Conservation (phyloP, 306 rosid species). For the Datisca glomerata region DNA sequence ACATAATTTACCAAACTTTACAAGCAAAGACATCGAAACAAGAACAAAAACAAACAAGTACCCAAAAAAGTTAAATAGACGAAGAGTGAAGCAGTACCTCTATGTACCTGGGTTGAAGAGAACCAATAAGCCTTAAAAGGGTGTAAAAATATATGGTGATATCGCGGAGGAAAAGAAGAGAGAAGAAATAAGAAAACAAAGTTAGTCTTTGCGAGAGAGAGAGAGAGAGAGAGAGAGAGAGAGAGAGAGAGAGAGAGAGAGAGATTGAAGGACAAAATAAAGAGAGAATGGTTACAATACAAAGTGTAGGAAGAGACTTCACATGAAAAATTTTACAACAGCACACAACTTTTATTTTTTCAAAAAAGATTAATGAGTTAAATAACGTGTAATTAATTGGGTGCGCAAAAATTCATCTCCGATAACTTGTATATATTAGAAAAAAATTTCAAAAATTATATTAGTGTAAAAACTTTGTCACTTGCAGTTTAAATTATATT, state of each 20-base stretch:
- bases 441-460: too few relatives aligned
- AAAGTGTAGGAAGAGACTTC: neutral
- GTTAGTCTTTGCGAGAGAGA: neutral
- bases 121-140: neutral
- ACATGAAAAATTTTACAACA: neutral
- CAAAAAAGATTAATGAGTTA: neutral
- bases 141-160: neutral
- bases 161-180: neutral
- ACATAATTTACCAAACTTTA: conserved; percentile 18
- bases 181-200: neutral
- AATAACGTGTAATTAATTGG: too few relatives aligned
- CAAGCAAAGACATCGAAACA: conserved; percentile 13
- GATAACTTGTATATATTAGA: too few relatives aligned
- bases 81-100: neutral
- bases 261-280: too few relatives aligned
- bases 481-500: too few relatives aligned
- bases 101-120: too few relatives aligned
- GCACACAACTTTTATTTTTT: neutral
- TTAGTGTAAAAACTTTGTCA: too few relatives aligned
- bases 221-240: conserved; percentile 15
- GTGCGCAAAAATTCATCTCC: too few relatives aligned
- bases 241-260: neutral
- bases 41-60: conserved; percentile 13
- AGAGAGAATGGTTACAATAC: neutral
- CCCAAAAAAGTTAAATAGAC: conserved; percentile 6